Base-by-base conservation (phyloP, 2,329 filamentous ascomycete genomes). In the Capronia epimyces region DNA sequence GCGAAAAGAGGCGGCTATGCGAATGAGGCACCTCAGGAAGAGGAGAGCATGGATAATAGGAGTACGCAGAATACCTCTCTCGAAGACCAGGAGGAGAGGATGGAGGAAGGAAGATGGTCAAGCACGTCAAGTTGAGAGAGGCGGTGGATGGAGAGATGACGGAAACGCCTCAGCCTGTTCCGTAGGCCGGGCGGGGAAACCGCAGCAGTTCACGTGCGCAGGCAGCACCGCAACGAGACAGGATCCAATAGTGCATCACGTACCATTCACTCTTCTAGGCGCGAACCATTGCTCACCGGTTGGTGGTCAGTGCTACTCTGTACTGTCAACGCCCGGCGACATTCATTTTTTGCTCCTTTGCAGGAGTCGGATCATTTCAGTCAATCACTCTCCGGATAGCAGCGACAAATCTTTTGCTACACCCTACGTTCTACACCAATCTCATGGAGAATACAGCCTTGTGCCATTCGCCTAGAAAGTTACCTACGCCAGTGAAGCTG, bases 111-210 rank as follows among this genome's bases (percentile, higher is more conserved):
- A 29, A 43, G 34, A 20, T 20, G 37, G 32, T 32, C 10, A 22
- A 32, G 29, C 31, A 50, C 18, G 29, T 34, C 24, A 31, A 44
- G 40, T 13, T 18, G 31, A 49, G 29, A 31, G 29, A 22, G 31
- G 44, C 39, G 31, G 40, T 25, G 15, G 25, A 42, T 40, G 31
- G 49, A 50, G 46, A 53, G 49, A 49, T 50, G 46, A 58, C 46
- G 46, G 49, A 34, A 21, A 51, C 43, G 47, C 42, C 25, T 42
- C 47, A 47, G 46, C 51, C 51, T 43, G 36, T 25, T 24, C 41
- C 41, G 21, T 25, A 25, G 34, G 20, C 7, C 43, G 27, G 41
- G 41, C 43, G 51, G 48, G 51, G 51, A 44, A 53, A 41, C 31
- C 22, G 31, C 41, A 16, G 31, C 49, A 46, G 20, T 46, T 12